Percentiles rank a stretch among this genome's conserved stretches.
phyloP scores from a whole-genome alignment of 495 filamentous ascomycete genomes.

The Xylaria sp. region DNA sequence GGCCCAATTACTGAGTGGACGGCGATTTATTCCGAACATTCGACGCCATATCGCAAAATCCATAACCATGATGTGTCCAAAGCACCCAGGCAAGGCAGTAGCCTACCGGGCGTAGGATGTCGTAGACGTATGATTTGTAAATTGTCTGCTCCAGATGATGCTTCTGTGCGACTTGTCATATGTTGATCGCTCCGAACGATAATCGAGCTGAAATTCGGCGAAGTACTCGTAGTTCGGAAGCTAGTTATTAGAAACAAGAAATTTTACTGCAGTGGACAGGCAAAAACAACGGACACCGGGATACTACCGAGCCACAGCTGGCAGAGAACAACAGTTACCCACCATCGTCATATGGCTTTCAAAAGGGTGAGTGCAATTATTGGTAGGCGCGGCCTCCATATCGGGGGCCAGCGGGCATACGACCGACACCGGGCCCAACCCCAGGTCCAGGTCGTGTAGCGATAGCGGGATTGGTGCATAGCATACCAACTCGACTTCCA shows the following conservation, averaged over 20 bases:
- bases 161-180: slow-evolving; percentile 45
- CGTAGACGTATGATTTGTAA: slow-evolving; percentile 57
- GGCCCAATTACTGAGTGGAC: slow-evolving; percentile 32
- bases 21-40: slow-evolving; percentile 32
- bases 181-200: slow-evolving; percentile 39
- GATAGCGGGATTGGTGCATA: slow-evolving; percentile 92
- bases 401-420: slow-evolving; percentile 60
- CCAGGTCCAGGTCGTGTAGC: slow-evolving; percentile 86
- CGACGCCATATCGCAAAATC: slow-evolving; percentile 60
- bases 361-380: slow-evolving; percentile 38
- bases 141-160: slow-evolving; percentile 63
- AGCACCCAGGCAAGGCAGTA: slow-evolving; percentile 58
- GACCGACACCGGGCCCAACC: slow-evolving; percentile 65
- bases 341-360: neutral
- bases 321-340: slow-evolving; percentile 30
- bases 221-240: slow-evolving; percentile 40
- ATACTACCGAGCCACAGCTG: slow-evolving; percentile 15
- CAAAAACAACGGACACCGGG: slow-evolving; percentile 33
- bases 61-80: slow-evolving; percentile 68
- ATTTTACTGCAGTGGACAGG: slow-evolving; percentile 38
- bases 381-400: slow-evolving; percentile 60
- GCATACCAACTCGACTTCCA: slow-evolving; percentile 96
- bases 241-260: slow-evolving; percentile 45
- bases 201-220: slow-evolving; percentile 41
- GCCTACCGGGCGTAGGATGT: slow-evolving; percentile 65